These are phyloP conservation scores for Penicillium sclerotiorum DNA, from an alignment of 2,329 filamentous ascomycete species.

Conservation along the genomic window DNA sequence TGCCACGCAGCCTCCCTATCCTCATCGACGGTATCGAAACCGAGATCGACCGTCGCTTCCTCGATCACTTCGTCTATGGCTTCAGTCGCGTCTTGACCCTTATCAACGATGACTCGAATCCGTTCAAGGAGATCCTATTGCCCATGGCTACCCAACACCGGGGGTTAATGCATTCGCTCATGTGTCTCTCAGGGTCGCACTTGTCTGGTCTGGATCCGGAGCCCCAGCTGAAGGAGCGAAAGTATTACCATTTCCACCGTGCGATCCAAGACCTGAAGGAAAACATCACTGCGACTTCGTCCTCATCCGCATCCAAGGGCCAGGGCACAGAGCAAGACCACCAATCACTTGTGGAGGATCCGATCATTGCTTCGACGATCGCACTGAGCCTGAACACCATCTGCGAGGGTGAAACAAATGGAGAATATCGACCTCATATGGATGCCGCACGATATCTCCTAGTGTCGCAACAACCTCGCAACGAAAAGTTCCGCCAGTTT, in stretches of 20 bases:
- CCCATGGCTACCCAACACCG: conserved; percentile 78
- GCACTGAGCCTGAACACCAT: conserved; percentile 64
- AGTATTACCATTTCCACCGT: conserved; percentile 56
- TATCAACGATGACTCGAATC: conserved; percentile 77
- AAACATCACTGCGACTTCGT: conserved; percentile 39
- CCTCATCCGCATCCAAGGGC: conserved; percentile 6
- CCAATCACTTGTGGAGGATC: conserved; percentile 54
- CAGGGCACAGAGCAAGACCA: conserved; percentile 29
- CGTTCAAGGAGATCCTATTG: conserved; percentile 81
- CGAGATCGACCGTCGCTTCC: conserved; percentile 74
- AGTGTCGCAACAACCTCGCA: conserved; percentile 61
- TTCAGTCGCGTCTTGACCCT: conserved; percentile 81
- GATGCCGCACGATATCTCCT: conserved; percentile 74
- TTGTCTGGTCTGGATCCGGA: conserved; percentile 56
- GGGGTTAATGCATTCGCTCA: conserved; percentile 86
- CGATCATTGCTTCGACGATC: conserved; percentile 63
- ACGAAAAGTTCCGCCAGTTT: conserved; percentile 70
- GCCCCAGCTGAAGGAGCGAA: conserved; percentile 55
- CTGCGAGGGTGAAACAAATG: conserved; percentile 61
- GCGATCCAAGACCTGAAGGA: conserved; percentile 44
- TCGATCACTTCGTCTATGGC: conserved; percentile 79
- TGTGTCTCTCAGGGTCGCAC: conserved; percentile 81
- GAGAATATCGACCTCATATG: conserved; percentile 79
- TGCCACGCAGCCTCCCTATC: conserved; percentile 53
- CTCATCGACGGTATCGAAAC: conserved; percentile 83